Percentiles rank a stretch among this genome's conserved stretches.
Conservation (phyloP, 2,329 filamentous ascomycete genomes). For the Colletotrichum aenigma region DNA sequence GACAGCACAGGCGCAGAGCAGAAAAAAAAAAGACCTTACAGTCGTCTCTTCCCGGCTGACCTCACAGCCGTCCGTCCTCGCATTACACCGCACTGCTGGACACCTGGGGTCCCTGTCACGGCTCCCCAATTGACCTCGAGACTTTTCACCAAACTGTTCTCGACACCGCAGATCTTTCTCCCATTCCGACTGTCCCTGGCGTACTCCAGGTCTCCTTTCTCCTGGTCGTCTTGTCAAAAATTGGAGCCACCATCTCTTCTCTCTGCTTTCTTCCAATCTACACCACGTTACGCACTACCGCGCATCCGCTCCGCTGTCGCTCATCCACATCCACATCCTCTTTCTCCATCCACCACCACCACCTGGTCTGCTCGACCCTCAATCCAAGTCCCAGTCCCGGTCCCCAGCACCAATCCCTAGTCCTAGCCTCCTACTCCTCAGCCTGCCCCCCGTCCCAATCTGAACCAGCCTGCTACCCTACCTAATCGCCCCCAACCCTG, state of each 20-base stretch:
- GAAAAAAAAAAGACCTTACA: neutral
- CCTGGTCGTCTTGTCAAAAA: conserved; percentile 18
- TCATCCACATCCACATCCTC: neutral
- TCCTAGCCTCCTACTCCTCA: conserved; percentile 30
- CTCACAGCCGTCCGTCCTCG: neutral
- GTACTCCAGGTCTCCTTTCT: conserved; percentile 19
- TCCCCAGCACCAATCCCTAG: neutral
- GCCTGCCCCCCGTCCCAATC: conserved; percentile 32
- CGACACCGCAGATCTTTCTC: conserved; percentile 14
- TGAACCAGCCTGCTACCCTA: conserved; percentile 41
- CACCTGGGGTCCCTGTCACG: conserved; percentile 14
- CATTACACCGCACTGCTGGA: conserved; percentile 6
- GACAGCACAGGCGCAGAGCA: neutral
- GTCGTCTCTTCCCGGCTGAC: neutral
- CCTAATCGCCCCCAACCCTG: conserved; percentile 47
- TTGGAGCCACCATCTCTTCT: conserved; percentile 13
- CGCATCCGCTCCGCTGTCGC: conserved; percentile 13
- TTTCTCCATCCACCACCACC: neutral
- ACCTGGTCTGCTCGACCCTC: neutral
- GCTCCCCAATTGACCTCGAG: conserved; percentile 16
- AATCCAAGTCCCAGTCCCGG: too few relatives aligned
- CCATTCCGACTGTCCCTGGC: conserved; percentile 14
- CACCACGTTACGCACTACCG: conserved; percentile 15
- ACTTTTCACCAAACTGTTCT: conserved; percentile 15
- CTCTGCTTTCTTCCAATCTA: neutral